These are phyloP conservation scores for Aspergillus incahuasiensis DNA, from an alignment of 495 filamentous ascomycete genomes.

Conservation along the genomic window DNA sequence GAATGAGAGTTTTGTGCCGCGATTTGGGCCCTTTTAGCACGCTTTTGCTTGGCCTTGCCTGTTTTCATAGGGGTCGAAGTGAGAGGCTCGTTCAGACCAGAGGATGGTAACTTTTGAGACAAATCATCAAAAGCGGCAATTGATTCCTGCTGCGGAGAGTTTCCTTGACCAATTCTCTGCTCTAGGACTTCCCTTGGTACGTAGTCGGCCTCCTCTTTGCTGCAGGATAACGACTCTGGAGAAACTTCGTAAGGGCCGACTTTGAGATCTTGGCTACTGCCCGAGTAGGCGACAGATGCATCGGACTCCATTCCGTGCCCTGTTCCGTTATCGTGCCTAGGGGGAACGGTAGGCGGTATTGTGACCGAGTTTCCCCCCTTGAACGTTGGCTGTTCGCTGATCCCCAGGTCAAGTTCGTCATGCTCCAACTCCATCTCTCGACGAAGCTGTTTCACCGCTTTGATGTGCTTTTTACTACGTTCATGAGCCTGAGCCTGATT, in stretches of 20 bases:
- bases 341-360: no score
- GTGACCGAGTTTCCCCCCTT: no score
- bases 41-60: conserved; percentile 85
- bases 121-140: conserved; percentile 19
- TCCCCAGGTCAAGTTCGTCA: conserved; percentile 32
- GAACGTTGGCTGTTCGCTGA: no score
- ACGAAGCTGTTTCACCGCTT: conserved; percentile 72
- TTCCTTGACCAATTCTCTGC: conserved; percentile 17
- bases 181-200: conserved; percentile 42
- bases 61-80: conserved; percentile 33
- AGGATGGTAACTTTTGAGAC: conserved; percentile 22
- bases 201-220: no score
- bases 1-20: conserved; percentile 32
- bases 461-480: conserved; percentile 91
- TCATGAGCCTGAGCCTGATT: conserved; percentile 92
- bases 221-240: no score
- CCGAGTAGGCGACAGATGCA: no score
- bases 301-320: no score
- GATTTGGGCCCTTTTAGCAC: conserved; percentile 70
- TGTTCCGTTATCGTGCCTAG: no score
- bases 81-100: conserved; percentile 15
- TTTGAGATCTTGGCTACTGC: no score
- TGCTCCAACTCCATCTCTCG: conserved; percentile 81
- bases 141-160: not conserved
- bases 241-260: no score